Evolutionary conservation across 441 rosid species (phyloP).

Genomic region (Gossypium schwendimanii): DNA sequence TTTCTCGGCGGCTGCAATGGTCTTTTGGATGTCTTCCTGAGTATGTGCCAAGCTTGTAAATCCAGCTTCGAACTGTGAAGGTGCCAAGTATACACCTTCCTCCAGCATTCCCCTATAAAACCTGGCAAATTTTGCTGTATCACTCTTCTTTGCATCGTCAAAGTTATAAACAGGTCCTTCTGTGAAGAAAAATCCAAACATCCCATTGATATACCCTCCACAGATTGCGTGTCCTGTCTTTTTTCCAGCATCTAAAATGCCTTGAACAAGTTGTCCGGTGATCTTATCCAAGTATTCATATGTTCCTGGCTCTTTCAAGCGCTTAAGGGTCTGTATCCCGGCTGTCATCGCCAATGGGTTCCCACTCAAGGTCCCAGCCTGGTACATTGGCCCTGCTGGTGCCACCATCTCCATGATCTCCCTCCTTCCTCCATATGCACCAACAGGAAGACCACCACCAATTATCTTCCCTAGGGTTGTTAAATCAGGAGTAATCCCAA

Average conservation of each 20-base stretch:
- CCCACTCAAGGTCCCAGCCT: slow-evolving; percentile 94
- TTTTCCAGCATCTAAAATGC: slow-evolving; percentile 75
- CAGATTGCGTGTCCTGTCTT: slow-evolving; percentile 76
- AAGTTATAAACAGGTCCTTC: slow-evolving; percentile 81
- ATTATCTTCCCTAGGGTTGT: slow-evolving; percentile 85
- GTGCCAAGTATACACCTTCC: slow-evolving; percentile 88
- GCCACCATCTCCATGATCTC: slow-evolving; percentile 96
- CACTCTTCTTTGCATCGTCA: slow-evolving; percentile 72
- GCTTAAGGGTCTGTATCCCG: slow-evolving; percentile 70
- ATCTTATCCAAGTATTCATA: slow-evolving; percentile 74
- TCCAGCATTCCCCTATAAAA: slow-evolving; percentile 72
- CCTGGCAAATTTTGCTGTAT: slow-evolving; percentile 61
- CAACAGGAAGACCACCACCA: slow-evolving; percentile 93
- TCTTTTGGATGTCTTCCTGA: slow-evolving; percentile 54
- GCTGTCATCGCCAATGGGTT: slow-evolving; percentile 93
- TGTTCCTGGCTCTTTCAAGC: slow-evolving; percentile 65
- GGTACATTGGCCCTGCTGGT: slow-evolving; percentile 96
- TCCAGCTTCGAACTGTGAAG: slow-evolving; percentile 89
- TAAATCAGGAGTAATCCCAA: slow-evolving; percentile 70
- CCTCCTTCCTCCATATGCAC: slow-evolving; percentile 91
- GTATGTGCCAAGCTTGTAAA: slow-evolving; percentile 88
- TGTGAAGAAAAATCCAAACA: slow-evolving; percentile 92
- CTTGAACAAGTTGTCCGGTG: slow-evolving; percentile 52
- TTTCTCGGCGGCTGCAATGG: slow-evolving; percentile 72
- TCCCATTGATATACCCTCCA: slow-evolving; percentile 69